Conservation (phyloP, 108 stramenopile genomes). For the Poteriospumella lacustris region DNA sequence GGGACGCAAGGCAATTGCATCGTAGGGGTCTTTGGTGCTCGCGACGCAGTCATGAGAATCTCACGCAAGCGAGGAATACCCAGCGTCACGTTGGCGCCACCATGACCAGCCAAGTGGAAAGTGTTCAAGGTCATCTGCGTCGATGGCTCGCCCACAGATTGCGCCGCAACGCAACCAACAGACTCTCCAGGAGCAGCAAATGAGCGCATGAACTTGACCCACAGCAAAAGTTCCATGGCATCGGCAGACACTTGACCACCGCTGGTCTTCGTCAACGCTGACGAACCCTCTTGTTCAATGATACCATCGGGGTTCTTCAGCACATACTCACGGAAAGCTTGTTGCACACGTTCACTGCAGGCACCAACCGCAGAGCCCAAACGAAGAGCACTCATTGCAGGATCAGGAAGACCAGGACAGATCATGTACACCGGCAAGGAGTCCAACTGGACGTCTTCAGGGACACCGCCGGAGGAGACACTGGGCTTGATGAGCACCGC, state of each 20-base stretch:
- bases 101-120: conserved; percentile 93
- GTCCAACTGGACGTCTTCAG: neutral
- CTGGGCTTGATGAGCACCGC: neutral
- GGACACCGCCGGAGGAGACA: neutral
- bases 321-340: conserved; percentile 32
- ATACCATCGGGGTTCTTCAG: conserved; percentile 31
- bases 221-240: too few species aligned
- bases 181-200: conserved; percentile 94
- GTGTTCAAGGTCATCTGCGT: conserved; percentile 99
- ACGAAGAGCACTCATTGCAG: conserved; percentile 26
- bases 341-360: conserved; percentile 45
- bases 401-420: conserved; percentile 26
- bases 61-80: conserved; percentile 85
- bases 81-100: conserved; percentile 97
- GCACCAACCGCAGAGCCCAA: neutral
- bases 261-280: too few species aligned
- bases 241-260: too few species aligned
- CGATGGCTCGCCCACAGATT: conserved; percentile 92
- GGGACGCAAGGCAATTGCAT: too few species aligned
- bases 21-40: conserved; percentile 83
- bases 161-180: conserved; percentile 93
- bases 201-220: conserved; percentile 78
- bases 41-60: conserved; percentile 99
- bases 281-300: conserved; percentile 14
- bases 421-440: conserved; percentile 37